Evolutionary conservation across 2,329 filamentous ascomycete species (phyloP).

Genomic region (Xylariaceae sp.): DNA sequence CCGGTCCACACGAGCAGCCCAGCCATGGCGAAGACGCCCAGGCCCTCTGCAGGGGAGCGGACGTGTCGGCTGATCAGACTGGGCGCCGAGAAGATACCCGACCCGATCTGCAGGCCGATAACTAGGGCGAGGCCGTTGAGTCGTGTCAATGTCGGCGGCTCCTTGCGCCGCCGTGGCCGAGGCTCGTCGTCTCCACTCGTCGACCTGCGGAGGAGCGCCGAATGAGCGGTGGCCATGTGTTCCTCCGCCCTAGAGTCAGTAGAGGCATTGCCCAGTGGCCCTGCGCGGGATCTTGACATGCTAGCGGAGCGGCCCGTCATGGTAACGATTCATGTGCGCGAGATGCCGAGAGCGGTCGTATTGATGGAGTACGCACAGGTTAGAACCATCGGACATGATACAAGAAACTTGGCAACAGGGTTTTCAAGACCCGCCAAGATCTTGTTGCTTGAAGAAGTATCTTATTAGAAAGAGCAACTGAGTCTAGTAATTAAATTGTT

Average conservation of each 20-base stretch:
- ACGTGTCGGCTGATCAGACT: conserved; percentile 50
- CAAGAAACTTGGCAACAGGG: neutral
- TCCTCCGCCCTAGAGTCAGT: conserved; percentile 11
- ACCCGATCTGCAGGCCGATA: conserved; percentile 54
- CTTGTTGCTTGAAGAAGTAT: too few relatives aligned
- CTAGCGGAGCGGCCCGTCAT: conserved; percentile 31
- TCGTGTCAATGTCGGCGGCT: conserved; percentile 29
- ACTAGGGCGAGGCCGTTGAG: conserved; percentile 48
- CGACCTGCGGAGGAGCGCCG: conserved; percentile 19
- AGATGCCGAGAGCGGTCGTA: neutral
- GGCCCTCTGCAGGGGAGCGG: conserved; percentile 47
- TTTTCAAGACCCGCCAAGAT: too few relatives aligned
- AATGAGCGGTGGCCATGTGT: conserved; percentile 22
- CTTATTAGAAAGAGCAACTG: too few relatives aligned
- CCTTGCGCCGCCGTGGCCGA: conserved; percentile 13
- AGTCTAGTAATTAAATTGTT: conserved; percentile 2
- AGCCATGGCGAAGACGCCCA: conserved; percentile 50
- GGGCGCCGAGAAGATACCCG: conserved; percentile 54
- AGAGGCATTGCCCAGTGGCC: conserved; percentile 20
- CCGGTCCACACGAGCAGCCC: conserved; percentile 55
- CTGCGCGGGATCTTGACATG: conserved; percentile 22
- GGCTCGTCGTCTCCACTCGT: conserved; percentile 1
- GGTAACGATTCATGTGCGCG: conserved; percentile 16
- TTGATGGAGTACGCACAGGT: neutral
- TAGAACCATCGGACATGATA: conserved; percentile 1